Evolutionary conservation across 805 yeast species (phyloP).

Genomic region (Barnettozyma pratensis): DNA sequence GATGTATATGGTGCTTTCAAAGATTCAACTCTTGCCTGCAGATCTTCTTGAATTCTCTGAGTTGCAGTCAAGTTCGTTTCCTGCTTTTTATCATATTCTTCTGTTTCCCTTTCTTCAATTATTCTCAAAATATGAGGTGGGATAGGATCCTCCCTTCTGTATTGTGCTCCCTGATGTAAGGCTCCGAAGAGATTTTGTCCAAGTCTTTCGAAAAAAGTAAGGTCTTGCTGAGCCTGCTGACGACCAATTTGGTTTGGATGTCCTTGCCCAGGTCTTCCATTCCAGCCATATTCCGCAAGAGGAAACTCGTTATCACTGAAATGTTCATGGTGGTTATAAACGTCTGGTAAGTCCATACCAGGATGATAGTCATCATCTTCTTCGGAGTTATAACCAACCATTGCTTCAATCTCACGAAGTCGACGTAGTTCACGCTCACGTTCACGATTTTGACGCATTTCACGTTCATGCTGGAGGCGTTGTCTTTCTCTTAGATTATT

Average conservation of each 20-base stretch:
- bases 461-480: background rate
- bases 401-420: background rate
- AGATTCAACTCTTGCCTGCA: background rate
- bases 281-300: too few species aligned
- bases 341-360: slow-evolving; percentile 1
- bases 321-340: background rate
- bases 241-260: too few species aligned
- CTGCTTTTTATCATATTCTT: slow-evolving; percentile 12
- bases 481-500: background rate
- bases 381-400: slow-evolving; percentile 1
- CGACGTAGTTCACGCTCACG: background rate
- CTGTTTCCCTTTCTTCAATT: slow-evolving; percentile 17
- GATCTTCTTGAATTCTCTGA: background rate
- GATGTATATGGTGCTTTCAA: slow-evolving; percentile 17
- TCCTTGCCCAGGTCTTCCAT: too few species aligned
- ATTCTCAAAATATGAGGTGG: slow-evolving; percentile 10
- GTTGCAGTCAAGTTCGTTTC: slow-evolving; percentile 11
- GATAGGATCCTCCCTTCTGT: slow-evolving; percentile 7
- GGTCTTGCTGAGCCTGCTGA: background rate
- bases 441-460: background rate
- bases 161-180: background rate
- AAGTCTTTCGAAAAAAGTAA: background rate
- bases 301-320: background rate
- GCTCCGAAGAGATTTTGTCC: background rate
- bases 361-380: slow-evolving; percentile 11